A percentile compares a stretch with the other conserved stretches of the same genome.
phyloP scores from a whole-genome alignment of 1,284 basidiomycete genomes.

The Ceratobasidium sp. region DNA sequence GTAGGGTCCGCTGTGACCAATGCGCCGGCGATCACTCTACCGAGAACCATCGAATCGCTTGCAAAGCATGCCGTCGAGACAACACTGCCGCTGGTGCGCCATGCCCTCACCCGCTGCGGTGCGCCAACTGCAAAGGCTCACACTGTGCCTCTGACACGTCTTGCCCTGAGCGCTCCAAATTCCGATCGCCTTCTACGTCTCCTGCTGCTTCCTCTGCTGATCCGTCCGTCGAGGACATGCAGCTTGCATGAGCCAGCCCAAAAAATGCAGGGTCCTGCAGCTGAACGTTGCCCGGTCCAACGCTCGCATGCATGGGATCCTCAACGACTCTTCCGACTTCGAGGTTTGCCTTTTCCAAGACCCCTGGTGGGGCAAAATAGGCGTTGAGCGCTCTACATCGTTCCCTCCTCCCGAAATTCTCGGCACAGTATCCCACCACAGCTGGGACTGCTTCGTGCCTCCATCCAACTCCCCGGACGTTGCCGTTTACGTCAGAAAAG shows the following conservation, averaged over 20 bases:
- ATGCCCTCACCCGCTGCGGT: neutral
- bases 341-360: constrained; percentile 20
- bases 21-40: neutral
- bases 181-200: neutral
- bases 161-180: constrained; percentile 6
- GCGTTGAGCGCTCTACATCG: neutral
- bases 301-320: constrained; percentile 1
- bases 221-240: no score
- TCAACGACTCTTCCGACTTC: neutral
- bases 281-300: constrained; percentile 28
- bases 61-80: neutral
- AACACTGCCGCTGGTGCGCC: neutral
- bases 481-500: no score
- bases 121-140: constrained; percentile 10
- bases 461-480: neutral
- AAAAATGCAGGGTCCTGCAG: neutral
- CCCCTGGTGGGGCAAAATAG: constrained; percentile 35
- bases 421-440: neutral
- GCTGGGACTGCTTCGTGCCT: neutral
- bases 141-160: neutral
- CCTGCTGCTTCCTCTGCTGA: no score
- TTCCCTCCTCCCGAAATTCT: neutral
- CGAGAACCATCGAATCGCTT: neutral
- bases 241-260: no score
- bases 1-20: neutral